These are phyloP conservation scores for Candolleomyces eurysporus DNA, from an alignment of 768 basidiomycete species.

Conservation along the genomic window DNA sequence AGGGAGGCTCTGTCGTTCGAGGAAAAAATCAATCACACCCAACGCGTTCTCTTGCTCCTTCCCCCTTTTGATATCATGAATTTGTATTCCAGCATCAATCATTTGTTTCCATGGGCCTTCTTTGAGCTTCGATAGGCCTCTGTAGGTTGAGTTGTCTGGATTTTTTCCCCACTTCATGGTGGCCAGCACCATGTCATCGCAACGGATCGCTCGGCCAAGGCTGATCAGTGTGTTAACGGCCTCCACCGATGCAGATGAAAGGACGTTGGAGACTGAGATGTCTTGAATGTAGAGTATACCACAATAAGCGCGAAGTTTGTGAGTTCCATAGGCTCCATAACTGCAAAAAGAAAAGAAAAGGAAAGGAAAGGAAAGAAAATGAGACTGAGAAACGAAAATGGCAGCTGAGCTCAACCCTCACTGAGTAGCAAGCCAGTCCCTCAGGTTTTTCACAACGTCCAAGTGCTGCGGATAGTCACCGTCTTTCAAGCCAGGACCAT, in stretches of 20 bases:
- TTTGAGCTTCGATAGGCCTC: neutral
- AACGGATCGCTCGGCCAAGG: neutral
- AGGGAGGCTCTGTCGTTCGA: neutral
- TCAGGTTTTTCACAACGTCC: neutral
- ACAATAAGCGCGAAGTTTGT: neutral
- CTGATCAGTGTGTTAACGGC: neutral
- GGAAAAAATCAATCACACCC: neutral
- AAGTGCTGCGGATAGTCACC: neutral
- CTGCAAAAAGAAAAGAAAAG: neutral
- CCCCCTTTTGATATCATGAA: neutral
- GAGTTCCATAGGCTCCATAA: neutral
- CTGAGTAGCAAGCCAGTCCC: neutral
- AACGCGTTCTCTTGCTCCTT: neutral
- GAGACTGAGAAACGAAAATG: neutral
- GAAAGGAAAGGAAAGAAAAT: neutral
- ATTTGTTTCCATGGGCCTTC: neutral
- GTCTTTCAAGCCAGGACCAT: neutral
- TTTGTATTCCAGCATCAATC: neutral
- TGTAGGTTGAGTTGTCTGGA: neutral
- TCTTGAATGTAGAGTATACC: neutral
- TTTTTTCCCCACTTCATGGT: neutral
- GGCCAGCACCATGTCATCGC: neutral
- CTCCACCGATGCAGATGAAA: neutral
- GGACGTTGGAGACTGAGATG: neutral
- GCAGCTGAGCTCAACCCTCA: neutral